Evolutionary conservation across 2,329 filamentous ascomycete species (phyloP).

Genomic region (Alternaria infectoria): DNA sequence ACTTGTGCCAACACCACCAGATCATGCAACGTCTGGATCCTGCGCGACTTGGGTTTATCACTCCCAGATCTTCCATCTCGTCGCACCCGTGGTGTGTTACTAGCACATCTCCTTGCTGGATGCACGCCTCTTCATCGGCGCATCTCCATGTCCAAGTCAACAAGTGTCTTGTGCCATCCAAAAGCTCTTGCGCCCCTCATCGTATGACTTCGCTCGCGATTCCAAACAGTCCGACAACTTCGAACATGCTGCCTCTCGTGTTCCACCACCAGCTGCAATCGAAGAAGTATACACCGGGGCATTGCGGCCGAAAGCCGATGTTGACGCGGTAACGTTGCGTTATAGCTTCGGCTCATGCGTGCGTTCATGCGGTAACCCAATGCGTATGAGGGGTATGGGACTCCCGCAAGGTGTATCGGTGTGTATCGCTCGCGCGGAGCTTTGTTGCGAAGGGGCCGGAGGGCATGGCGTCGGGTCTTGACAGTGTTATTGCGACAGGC

Average conservation of each 20-base stretch:
- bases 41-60: not conserved
- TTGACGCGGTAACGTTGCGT: not conserved
- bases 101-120: not conserved
- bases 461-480: not conserved
- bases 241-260: not conserved
- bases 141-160: not conserved
- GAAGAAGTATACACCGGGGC: not conserved
- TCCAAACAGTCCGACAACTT: not conserved
- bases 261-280: not conserved
- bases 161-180: not conserved
- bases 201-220: not conserved
- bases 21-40: not conserved
- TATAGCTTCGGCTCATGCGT: not conserved
- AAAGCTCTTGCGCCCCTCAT: not conserved
- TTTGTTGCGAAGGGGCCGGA: not conserved
- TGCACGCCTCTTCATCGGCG: not conserved
- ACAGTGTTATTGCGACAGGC: accelerated
- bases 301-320: not conserved
- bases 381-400: not conserved
- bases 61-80: not conserved
- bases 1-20: not conserved
- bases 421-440: not conserved
- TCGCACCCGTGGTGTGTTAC: not conserved
- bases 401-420: not conserved
- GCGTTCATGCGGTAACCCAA: not conserved